Conservation (phyloP, 2,329 filamentous ascomycete species). For the Thelonectria rubi region DNA sequence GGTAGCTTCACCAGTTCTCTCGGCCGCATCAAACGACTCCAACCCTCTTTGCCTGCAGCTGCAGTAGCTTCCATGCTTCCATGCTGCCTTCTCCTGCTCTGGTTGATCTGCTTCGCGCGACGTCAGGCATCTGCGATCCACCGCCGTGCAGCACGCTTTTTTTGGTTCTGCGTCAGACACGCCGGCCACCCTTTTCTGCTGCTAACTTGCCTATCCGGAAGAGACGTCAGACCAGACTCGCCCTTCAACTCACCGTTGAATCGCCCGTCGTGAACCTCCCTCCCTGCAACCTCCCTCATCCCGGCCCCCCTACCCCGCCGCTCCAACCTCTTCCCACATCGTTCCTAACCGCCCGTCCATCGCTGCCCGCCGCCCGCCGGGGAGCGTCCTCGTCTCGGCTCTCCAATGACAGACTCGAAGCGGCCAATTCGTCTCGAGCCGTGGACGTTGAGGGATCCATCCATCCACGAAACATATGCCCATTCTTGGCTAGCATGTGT, state of each 20-base stretch:
- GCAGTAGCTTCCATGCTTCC: constrained; percentile 31
- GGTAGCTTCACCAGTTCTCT: constrained; percentile 29
- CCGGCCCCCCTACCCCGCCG: not conserved
- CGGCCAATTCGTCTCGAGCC: constrained; percentile 21
- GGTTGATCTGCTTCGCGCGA: constrained; percentile 4
- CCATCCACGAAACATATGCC: constrained; percentile 34
- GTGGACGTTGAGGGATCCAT: constrained; percentile 28
- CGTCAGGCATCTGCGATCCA: constrained; percentile 20
- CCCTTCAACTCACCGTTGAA: constrained; percentile 12
- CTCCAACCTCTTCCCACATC: not conserved
- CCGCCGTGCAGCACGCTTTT: constrained; percentile 13
- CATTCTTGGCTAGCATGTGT: constrained; percentile 33
- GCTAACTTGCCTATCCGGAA: not conserved
- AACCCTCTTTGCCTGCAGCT: constrained; percentile 36
- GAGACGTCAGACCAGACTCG: not conserved
- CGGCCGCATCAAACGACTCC: constrained; percentile 36
- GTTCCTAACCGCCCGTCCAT: constrained; percentile 16
- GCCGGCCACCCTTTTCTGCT: constrained; percentile 13
- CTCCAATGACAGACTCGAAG: constrained; percentile 18
- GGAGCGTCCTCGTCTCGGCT: constrained; percentile 12
- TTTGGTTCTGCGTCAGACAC: constrained; percentile 18
- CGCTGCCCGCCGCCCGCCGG: constrained; percentile 19
- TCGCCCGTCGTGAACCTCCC: constrained; percentile 3
- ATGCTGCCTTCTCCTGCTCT: constrained; percentile 12
- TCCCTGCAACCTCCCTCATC: not conserved